Evolutionary conservation across 202 grass and related monocot genomes (phyloP).

Genomic region (Setaria italica): DNA sequence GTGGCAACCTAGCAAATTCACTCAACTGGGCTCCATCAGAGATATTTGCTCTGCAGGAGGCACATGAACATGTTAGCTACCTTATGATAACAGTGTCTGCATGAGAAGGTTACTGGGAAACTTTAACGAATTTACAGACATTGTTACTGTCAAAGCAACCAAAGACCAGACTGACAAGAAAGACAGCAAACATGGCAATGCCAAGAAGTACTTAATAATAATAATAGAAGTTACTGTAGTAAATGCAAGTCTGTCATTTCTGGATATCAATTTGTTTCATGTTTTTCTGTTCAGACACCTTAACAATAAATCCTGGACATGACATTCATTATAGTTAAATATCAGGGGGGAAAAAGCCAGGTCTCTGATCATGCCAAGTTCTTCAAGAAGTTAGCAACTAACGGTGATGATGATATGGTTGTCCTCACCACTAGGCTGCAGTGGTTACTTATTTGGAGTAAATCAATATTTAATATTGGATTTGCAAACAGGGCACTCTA

Average conservation of each 20-base stretch:
- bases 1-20: slow-evolving; percentile 58
- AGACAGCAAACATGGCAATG: slow-evolving; percentile 13
- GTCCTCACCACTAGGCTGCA: neutral
- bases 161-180: slow-evolving; percentile 36
- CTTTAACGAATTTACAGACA: slow-evolving; percentile 8
- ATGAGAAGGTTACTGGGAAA: slow-evolving; percentile 39
- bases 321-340: slow-evolving; percentile 11
- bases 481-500: neutral
- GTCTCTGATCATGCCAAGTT: neutral
- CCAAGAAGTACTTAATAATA: neutral
- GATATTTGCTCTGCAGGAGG: slow-evolving; percentile 56
- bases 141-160: slow-evolving; percentile 35
- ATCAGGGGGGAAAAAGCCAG: neutral
- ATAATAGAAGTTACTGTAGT: slow-evolving; percentile 25
- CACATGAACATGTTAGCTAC: slow-evolving; percentile 48
- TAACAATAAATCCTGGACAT: neutral
- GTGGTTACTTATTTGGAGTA: slow-evolving; percentile 11
- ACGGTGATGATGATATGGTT: neutral
- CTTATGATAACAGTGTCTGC: slow-evolving; percentile 19
- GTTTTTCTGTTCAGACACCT: neutral
- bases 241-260: slow-evolving; percentile 30
- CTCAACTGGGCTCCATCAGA: slow-evolving; percentile 63
- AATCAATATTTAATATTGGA: neutral
- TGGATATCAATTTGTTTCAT: neutral
- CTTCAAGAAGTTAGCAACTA: slow-evolving; percentile 20